Evolutionary conservation across 2,329 filamentous ascomycete species (phyloP), one percentile per base, ranked within the genome.

Genomic region (Tolypocladium endophyticum): DNA sequence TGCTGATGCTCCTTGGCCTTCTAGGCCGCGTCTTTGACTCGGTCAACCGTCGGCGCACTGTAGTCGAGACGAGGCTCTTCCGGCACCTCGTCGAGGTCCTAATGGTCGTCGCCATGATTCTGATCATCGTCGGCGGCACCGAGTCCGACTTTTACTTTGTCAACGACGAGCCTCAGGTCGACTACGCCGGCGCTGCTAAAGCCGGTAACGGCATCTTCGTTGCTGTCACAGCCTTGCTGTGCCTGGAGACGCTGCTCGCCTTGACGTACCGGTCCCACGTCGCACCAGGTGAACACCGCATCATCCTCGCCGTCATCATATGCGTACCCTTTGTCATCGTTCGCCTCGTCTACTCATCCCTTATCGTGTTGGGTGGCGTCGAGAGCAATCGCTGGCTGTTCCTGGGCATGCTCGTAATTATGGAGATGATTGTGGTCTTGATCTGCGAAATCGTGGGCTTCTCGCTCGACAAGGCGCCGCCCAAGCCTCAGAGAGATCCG

Each of bases 281-380:
- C 25, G 75, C 74, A 43, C 68, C 82, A 61, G 74, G 83, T n/a
- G 83, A 85, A 68, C 78, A 79, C 62, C 77, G 80, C 20, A 77
- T 86, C 47, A 71, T 86, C 12, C 73, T 81, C 35, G 72, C 71
- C 16, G 70, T 77, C 50, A 56, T 65, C n/a, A 60, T 65, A 33
- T 72, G 70, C 52, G 57, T 73, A 11, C 72, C 72, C 4, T 72
- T 73, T 58, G 67, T 72, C 50, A 54, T 70, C 9, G 70, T 73
- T 23, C 69, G 71, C 36, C 64, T 73, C 23, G 60, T 61, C 14
- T 74, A 73, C 61, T 66, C 69, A 23, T 69, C 64, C 52, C 23
- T 67, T 39, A 59, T 70, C 54, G 67, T 73, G 36, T 66, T 72
- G 50, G 69, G 64, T 3, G 63, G 62, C 56, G 61, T 67, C n/a